A percentile compares a stretch with the other conserved stretches of the same genome.
These are phyloP conservation scores for Neohortaea acidophila DNA, from an alignment of 495 filamentous ascomycete species.

Conservation along the genomic window DNA sequence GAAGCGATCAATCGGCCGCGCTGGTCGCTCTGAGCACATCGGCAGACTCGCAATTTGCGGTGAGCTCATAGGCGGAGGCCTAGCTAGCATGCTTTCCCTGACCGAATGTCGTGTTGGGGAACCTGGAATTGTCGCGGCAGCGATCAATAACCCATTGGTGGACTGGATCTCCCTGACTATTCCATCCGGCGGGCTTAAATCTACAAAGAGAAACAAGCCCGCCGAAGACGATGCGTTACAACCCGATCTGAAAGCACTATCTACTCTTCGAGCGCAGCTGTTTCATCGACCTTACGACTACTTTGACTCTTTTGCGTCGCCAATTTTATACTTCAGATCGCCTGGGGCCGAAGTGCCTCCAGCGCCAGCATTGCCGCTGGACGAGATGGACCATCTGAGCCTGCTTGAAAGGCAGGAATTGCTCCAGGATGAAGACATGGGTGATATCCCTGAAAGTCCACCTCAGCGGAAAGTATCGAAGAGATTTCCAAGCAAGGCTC, in stretches of 20 bases:
- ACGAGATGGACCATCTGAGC: conserved; percentile 9
- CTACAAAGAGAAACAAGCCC: background rate
- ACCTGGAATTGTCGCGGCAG: conserved; percentile 26
- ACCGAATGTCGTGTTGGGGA: conserved; percentile 36
- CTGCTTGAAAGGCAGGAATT: conserved; percentile 1
- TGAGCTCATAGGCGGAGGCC: conserved; percentile 39
- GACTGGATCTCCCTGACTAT: conserved; percentile 26
- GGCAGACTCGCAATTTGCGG: conserved; percentile 35
- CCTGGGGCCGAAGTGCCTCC: conserved; percentile 30
- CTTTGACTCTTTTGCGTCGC: conserved; percentile 46
- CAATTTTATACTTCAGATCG: conserved; percentile 42
- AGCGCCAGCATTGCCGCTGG: background rate
- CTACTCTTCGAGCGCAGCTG: conserved; percentile 28
- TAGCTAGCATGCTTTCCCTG: conserved; percentile 43
- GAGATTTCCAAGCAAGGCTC: conserved; percentile 6
- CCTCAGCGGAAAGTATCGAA: background rate
- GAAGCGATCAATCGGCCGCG: conserved; percentile 5
- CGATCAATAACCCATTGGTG: conserved; percentile 28
- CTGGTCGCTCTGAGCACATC: conserved; percentile 6
- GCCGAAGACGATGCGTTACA: background rate
- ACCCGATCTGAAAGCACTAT: conserved; percentile 18
- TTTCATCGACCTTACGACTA: conserved; percentile 36
- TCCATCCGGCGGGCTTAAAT: background rate
- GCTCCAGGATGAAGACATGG: background rate
- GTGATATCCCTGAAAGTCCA: background rate